Conservation (phyloP, 2,329 filamentous ascomycete species). For the Colletotrichum sp. region DNA sequence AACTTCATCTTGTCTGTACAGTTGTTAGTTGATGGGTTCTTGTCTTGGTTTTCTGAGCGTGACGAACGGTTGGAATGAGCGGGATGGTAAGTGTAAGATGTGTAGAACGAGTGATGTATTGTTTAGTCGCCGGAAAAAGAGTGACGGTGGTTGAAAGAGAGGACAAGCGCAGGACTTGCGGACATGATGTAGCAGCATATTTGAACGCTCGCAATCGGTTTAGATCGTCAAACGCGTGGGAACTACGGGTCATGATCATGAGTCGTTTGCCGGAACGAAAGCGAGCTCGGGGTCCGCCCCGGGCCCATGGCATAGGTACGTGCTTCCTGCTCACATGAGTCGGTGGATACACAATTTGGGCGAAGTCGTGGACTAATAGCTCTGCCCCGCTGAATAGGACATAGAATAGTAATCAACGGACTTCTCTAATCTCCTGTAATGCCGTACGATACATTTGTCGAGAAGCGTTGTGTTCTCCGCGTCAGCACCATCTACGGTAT, state of each 20-base stretch:
- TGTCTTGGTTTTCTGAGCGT: fast-evolving
- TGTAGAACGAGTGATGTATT: neutral
- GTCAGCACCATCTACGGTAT: neutral
- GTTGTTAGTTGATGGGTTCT: neutral
- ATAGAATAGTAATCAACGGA: neutral
- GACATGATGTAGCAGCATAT: neutral
- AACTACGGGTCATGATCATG: neutral
- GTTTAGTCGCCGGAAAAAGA: neutral
- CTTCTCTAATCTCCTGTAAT: neutral
- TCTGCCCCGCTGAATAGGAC: neutral
- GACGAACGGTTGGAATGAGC: neutral
- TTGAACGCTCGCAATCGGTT: neutral
- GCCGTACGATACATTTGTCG: neutral
- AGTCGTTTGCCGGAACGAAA: neutral
- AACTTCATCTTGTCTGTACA: neutral
- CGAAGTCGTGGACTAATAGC: neutral
- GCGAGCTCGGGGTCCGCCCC: neutral
- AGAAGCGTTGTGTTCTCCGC: neutral
- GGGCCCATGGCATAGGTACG: neutral
- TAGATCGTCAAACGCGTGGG: neutral
- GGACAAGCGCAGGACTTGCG: neutral
- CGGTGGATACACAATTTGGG: neutral
- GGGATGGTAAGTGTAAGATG: fast-evolving
- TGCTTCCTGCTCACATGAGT: neutral
- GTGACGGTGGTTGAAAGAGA: neutral